These are phyloP conservation scores for Thecaphora thlaspeos DNA, from an alignment of 1,284 basidiomycete species.

Conservation along the genomic window DNA sequence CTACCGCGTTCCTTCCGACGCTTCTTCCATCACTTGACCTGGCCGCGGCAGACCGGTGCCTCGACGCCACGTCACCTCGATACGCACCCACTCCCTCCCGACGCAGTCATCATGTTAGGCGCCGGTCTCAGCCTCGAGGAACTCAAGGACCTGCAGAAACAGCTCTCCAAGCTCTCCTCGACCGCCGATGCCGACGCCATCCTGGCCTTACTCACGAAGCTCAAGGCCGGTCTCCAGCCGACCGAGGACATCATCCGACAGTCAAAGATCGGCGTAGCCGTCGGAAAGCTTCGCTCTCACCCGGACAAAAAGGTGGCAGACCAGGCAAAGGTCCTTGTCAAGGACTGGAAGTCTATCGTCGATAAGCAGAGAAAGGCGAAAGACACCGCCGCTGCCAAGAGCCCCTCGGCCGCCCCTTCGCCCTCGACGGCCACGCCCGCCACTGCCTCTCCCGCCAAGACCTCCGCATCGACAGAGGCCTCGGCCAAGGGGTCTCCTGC, in stretches of 20 bases:
- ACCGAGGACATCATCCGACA: conserved; percentile 78
- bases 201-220: conserved; percentile 67
- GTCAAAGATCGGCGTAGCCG: conserved; percentile 75
- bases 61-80: no score
- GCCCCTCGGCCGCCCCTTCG: conserved; percentile 3
- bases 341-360: conserved; percentile 51
- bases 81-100: no score
- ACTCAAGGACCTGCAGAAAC: conserved; percentile 42
- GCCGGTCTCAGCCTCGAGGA: conserved; percentile 30
- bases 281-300: conserved; percentile 83
- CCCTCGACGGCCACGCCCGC: conserved; percentile 29
- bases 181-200: conserved; percentile 66
- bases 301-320: conserved; percentile 72
- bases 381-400: conserved; percentile 16
- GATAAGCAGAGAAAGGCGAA: conserved; percentile 61
- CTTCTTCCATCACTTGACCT: no score
- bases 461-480: conserved; percentile 19
- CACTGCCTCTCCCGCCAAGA: background rate
- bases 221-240: conserved; percentile 77
- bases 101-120: conserved; percentile 12
- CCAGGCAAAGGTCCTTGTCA: conserved; percentile 87
- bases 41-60: no score
- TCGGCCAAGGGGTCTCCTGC: conserved; percentile 5
- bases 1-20: no score
- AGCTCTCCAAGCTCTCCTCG: conserved; percentile 35